Evolutionary conservation across 108 stramenopile genomes (phyloP), one percentile per base, ranked within the genome.

Genomic region (Schizochytrium sp.): DNA sequence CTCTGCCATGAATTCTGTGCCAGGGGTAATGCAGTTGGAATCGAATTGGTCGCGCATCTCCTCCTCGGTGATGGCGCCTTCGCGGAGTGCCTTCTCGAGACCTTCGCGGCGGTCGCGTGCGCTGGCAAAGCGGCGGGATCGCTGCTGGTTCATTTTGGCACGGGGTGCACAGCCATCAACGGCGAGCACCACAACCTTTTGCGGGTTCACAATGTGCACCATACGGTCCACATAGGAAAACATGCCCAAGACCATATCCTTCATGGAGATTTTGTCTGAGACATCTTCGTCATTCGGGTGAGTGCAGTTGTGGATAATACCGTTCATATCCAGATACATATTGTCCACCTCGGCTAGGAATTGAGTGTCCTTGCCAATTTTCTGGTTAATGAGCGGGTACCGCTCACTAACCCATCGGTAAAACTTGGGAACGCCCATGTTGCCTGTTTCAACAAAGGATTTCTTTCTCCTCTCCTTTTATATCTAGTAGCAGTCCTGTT

Each of bases 131-230:
- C 99, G 96, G 60, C 99, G 95, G 5, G 96, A 95, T 19, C 99
- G 96, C 92, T 99, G 99, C 90, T 99, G 99, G 90, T 99, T 99
- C 98, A 99, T 98, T 92, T 99, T 99, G 55, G 99, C 99, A 4
- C 99, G 95, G 0, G 99, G 99, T 38, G 99, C 99, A 46, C 97
- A 97, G 40, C 99, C 99, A 90, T 99, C 99, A 12, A 99, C 97
- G 19, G 99, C 99, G 42, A 99, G 91, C 89, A 98, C 98, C 55
- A 99, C 83, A 4, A 97, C 88, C 90, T 94, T 94, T 61, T 61
- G 90, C 42, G 98, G 98, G 60, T 92, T 92, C 5, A 98, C 96
- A 90, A 98, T 92, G 92, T 98, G 98, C 92, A 97, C 98, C 28
- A 99, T 91, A 47, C 97, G 94, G 93, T 98, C 98, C 69, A 89